Base-by-base conservation (phyloP, 2,329 filamentous ascomycete species). In the Penicillium concentricum region DNA sequence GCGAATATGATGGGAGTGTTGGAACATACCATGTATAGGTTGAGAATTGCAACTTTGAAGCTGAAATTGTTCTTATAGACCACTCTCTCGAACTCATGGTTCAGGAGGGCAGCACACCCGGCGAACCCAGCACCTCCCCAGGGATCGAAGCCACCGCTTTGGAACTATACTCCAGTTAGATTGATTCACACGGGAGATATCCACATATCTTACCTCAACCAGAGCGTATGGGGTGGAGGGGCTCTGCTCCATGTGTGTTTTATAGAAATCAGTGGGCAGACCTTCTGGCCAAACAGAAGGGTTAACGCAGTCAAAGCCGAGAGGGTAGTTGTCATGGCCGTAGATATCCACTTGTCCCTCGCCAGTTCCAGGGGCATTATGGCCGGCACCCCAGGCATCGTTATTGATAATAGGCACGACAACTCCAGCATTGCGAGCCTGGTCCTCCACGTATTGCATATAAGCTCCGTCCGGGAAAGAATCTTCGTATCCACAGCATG, bases 41-140 rank as follows among this genome's bases (percentile, higher is more conserved):
- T 92, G 56, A 91, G 77, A 8, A 93, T 83, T 0, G 83, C 85
- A 3, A 87, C 82, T 0, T 85, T 87, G 16, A 87, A 83, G 37
- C 84, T 84, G 51, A 87, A 83, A 50, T 86, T 80, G 63, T 91
- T 90, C 79, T 92, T 93, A 72, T 91, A 90, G 68, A 92, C 91
- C 0, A 94, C 86, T 16, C 89, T 79, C 59, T 89, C 85, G 60
- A 91, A 91, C 63, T 92, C 87, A n/a, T 86, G 78, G 59, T 89
- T 88, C 4, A 90, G 76, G 3, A 92, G 78, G 3, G 78, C 75
- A 4, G 82, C 78, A 64, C 91, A 94, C 55, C 86, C 78, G 3
- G 84, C 85, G 48, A 89, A 90, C 0, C 89, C 88, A 15, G 79
- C 75, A 16, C 89, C 89, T 47, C 89, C 90, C 83, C 89, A 93